phyloP scores from a whole-genome alignment of 164 flowering plant genomes.

The Umbilicus rupestris region DNA sequence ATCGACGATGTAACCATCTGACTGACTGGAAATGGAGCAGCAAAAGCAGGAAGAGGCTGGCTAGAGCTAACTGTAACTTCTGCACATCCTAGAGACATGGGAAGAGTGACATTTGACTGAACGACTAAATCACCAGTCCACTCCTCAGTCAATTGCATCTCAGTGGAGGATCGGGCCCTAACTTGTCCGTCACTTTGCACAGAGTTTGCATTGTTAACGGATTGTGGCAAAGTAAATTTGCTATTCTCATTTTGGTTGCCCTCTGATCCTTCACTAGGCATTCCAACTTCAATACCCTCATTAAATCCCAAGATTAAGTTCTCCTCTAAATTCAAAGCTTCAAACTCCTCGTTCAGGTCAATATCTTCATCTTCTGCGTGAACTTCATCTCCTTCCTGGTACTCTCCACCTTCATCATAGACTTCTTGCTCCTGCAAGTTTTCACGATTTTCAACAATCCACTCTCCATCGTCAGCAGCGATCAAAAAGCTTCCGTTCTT shows the following conservation, averaged over 20 bases:
- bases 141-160: constrained; percentile 27
- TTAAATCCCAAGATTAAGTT: constrained; percentile 66
- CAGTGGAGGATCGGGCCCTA: constrained; percentile 15
- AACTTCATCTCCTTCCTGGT: constrained; percentile 76
- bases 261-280: constrained; percentile 52
- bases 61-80: constrained; percentile 22
- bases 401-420: constrained; percentile 81
- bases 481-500: constrained; percentile 27
- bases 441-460: constrained; percentile 52
- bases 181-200: constrained; percentile 21
- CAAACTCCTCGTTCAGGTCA: constrained; percentile 45
- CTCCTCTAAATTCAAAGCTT: constrained; percentile 43
- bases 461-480: constrained; percentile 67
- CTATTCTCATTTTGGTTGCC: constrained; percentile 28
- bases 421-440: constrained; percentile 78
- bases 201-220: constrained; percentile 10
- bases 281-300: constrained; percentile 66
- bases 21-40: constrained; percentile 20
- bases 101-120: constrained; percentile 20
- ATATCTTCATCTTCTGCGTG: constrained; percentile 59
- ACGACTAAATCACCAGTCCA: constrained; percentile 24
- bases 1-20: constrained; percentile 28
- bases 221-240: constrained; percentile 21
- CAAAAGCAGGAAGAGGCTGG: constrained; percentile 20
- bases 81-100: too few species aligned